Conservation (phyloP, 1,139 yeast species). For the Suhomyces guaymorum region DNA sequence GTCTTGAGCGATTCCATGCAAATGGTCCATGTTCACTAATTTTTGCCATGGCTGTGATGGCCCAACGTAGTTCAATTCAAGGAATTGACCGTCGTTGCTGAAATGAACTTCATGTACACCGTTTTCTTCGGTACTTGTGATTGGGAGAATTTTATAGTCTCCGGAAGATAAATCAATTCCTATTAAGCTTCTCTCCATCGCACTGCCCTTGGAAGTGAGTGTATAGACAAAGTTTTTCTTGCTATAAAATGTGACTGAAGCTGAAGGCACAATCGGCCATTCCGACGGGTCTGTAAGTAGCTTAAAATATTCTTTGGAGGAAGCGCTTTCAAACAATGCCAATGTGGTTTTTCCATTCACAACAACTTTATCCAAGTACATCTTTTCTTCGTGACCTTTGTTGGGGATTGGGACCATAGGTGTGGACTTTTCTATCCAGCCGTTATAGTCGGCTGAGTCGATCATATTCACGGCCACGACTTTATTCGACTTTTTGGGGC, state of each 20-base stretch:
- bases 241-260: conserved; percentile 55
- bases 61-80: conserved; percentile 56
- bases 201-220: conserved; percentile 55
- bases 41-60: conserved; percentile 70
- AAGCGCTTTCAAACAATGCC: conserved; percentile 59
- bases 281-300: conserved; percentile 55
- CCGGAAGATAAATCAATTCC: conserved; percentile 25
- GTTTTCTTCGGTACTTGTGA: conserved; percentile 26
- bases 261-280: conserved; percentile 69
- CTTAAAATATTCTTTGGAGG: conserved; percentile 43
- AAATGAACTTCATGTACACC: conserved; percentile 41
- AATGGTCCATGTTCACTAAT: conserved; percentile 45
- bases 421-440: conserved; percentile 55
- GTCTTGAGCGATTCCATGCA: conserved; percentile 24
- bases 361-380: conserved; percentile 77
- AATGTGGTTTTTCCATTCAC: conserved; percentile 66
- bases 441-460: conserved; percentile 51
- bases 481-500: conserved; percentile 31
- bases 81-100: conserved; percentile 58
- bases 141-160: conserved; percentile 14
- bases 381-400: conserved; percentile 36
- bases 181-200: conserved; percentile 54
- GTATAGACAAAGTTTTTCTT: conserved; percentile 60
- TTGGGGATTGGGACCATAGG: conserved; percentile 33
- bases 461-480: conserved; percentile 21